A percentile compares a stretch with the other conserved stretches of the same genome.
phyloP scores from a whole-genome alignment of 1,139 yeast species.

The Pichia sp. region DNA sequence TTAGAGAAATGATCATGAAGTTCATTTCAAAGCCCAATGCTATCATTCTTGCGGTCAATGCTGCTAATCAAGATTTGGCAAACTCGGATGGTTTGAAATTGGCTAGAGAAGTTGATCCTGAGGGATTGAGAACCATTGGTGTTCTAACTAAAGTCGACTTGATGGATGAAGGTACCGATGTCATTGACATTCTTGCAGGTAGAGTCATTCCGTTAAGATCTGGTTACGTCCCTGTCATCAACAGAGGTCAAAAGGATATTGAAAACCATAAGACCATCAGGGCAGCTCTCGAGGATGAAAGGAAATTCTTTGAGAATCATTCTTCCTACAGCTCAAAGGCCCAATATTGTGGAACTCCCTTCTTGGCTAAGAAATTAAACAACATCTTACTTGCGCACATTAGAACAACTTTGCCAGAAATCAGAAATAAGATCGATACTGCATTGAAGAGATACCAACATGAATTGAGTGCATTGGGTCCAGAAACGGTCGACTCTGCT shows the following conservation, averaged over 20 bases:
- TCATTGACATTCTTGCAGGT: conserved; percentile 92
- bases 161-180: conserved; percentile 99
- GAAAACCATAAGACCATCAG: conserved; percentile 81
- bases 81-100: conserved; percentile 94
- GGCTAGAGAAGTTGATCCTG: conserved; percentile 98
- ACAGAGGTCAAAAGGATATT: conserved; percentile 96
- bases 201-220: conserved; percentile 91
- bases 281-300: conserved; percentile 81
- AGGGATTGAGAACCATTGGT: conserved; percentile 93
- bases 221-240: conserved; percentile 96
- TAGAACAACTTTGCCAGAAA: conserved; percentile 89
- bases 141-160: conserved; percentile 94
- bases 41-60: conserved; percentile 89
- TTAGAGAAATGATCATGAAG: conserved; percentile 89
- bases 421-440: conserved; percentile 82
- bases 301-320: conserved; percentile 66
- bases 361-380: conserved; percentile 87
- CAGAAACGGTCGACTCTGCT: conserved; percentile 83
- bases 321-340: conserved; percentile 80
- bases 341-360: conserved; percentile 86
- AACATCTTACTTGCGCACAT: conserved; percentile 88
- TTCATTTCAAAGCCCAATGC: conserved; percentile 96
- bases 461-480: conserved; percentile 72
- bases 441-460: conserved; percentile 74
- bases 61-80: conserved; percentile 96